Base-by-base conservation (phyloP, 1,139 yeast species). In the Suhomyces bokatorum region DNA sequence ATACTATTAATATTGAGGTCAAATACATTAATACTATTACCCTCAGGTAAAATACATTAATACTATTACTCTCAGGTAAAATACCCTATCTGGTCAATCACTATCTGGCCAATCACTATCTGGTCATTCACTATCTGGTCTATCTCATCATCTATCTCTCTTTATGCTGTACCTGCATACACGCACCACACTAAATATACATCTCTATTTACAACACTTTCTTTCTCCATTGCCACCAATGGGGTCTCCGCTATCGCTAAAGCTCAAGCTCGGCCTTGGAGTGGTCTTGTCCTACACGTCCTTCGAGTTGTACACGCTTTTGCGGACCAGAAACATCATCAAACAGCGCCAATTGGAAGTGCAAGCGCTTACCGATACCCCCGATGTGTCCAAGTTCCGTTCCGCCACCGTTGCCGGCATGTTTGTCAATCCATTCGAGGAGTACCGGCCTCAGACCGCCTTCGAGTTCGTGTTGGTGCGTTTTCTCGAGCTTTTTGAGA, bases 351-450 rank as follows among this genome's bases (percentile, higher is more conserved):
- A 76, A 32, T 58, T 67, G 54, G 74, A 55, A 69, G 77, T 42
- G 49, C 47, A 51, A 31, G 52, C 50, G 40, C 46, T 59, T 12
- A 39, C 43, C 12, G 32, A 39, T n/a, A 12, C 39, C 9, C 22
- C 45, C 4, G 52, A 65, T 40, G 51, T 59, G 16, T 42, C 60
- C 44, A 67, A 63, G 51, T 81, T 72, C 57, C 67, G 66, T 37
- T 68, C 80, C 1, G 75, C 89, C 47, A 76, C 78, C 9, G 76
- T 91, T 0, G 80, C 81, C 10, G 97, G 97, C 7, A 73, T 90
- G 60, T 91, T 80, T 64, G 95, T 88, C 44, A 91, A 91, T 58
- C 98, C 98, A 2, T 91, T 91, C 59, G 78, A 78, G n/a, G 97
- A 91, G 59, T 91, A 91, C 60, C 72, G 97, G 39, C 85, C 91